Percentiles rank a stretch among this genome's conserved stretches.
phyloP scores from a whole-genome alignment of 179 eudicot genomes.

The Spergularia azorica region DNA sequence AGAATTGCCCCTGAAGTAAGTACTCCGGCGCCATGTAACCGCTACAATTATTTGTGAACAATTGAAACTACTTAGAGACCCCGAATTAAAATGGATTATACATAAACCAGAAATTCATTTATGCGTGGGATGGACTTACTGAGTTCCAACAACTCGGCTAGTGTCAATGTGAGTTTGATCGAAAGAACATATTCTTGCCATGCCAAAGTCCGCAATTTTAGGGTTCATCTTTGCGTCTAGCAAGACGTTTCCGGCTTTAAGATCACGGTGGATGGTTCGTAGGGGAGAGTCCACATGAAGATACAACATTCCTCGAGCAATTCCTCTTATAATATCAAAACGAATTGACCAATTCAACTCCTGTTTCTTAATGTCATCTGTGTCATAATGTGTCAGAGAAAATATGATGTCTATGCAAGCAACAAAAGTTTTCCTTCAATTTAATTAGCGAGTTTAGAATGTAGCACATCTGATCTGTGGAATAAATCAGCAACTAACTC shows the following conservation, averaged over 20 bases:
- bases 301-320: slow-evolving; percentile 29
- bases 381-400: too few species aligned
- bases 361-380: slow-evolving; percentile 18
- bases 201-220: slow-evolving; percentile 33
- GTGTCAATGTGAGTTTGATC: slow-evolving; percentile 27
- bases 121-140: background rate
- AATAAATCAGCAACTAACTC: too few species aligned
- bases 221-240: slow-evolving; percentile 26
- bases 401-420: too few species aligned
- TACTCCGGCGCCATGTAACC: slow-evolving; percentile 33
- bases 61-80: too few species aligned
- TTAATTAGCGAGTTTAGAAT: too few species aligned
- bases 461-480: too few species aligned
- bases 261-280: slow-evolving; percentile 32
- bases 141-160: slow-evolving; percentile 22
- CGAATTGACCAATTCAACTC: slow-evolving; percentile 22
- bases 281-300: slow-evolving; percentile 30
- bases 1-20: slow-evolving; percentile 25
- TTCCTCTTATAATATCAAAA: slow-evolving; percentile 22
- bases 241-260: slow-evolving; percentile 24
- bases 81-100: too few species aligned
- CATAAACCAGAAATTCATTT: too few species aligned
- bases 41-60: background rate
- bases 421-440: too few species aligned
- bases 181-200: slow-evolving; percentile 16